phyloP scores from a whole-genome alignment of 2,329 filamentous ascomycete genomes.

The Reticulascus tulasneorum region DNA sequence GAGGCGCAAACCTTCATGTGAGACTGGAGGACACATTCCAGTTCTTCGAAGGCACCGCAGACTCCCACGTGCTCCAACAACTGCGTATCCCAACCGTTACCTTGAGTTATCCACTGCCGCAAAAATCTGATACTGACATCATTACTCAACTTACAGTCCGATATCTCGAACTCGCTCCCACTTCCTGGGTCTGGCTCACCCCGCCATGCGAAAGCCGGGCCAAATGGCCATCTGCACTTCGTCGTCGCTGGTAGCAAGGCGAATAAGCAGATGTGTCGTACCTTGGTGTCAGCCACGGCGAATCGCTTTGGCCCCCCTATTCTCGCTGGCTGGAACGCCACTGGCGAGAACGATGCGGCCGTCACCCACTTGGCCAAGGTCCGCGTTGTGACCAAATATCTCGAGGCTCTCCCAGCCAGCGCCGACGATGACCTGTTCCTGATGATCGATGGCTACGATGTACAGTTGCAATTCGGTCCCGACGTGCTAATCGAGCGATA shows the following conservation, averaged over 20 bases:
- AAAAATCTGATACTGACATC: constrained; percentile 11
- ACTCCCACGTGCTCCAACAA: no score
- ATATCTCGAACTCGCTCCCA: constrained; percentile 12
- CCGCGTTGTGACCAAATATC: constrained; percentile 28
- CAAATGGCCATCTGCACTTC: constrained; percentile 29
- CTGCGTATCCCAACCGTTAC: no score
- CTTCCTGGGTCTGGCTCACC: no score
- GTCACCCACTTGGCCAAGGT: constrained; percentile 36
- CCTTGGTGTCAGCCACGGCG: constrained; percentile 31
- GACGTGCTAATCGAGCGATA: constrained; percentile 61
- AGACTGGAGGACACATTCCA: no score
- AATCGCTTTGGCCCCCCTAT: constrained; percentile 33
- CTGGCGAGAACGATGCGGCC: constrained; percentile 28
- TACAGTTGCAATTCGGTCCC: constrained; percentile 62
- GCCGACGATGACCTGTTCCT: constrained; percentile 57
- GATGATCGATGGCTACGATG: constrained; percentile 60
- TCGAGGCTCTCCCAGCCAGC: constrained; percentile 21
- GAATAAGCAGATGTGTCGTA: constrained; percentile 34
- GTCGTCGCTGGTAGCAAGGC: constrained; percentile 31
- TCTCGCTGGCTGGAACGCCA: constrained; percentile 34
- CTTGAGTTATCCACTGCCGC: no score
- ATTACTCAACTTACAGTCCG: constrained; percentile 6
- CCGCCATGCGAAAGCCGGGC: no score
- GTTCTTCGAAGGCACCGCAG: no score
- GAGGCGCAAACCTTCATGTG: no score